These are phyloP conservation scores for Amanita brunnescens DNA, from an alignment of 768 basidiomycete species.

Conservation along the genomic window DNA sequence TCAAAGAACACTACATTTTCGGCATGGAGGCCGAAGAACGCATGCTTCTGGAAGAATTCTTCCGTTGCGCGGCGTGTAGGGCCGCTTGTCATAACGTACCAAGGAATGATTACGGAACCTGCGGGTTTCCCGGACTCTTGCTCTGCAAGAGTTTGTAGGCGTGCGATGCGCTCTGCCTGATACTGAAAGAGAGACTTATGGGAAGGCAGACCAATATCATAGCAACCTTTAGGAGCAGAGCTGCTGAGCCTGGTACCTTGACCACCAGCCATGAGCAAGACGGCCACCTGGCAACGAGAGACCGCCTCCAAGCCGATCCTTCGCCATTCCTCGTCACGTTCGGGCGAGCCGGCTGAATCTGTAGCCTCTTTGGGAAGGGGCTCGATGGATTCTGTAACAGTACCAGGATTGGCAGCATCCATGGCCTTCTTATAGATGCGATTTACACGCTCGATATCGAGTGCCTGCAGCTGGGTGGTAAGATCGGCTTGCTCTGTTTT, in stretches of 20 bases:
- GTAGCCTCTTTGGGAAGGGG: slow-evolving; percentile 76
- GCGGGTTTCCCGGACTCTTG: slow-evolving; percentile 38
- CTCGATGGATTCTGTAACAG: slow-evolving; percentile 47
- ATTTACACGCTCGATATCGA: slow-evolving; percentile 91
- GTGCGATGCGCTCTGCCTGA: slow-evolving; percentile 92
- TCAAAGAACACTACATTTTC: slow-evolving; percentile 90
- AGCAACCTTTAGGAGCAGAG: slow-evolving; percentile 92
- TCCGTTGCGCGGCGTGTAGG: slow-evolving; percentile 87
- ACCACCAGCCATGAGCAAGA: slow-evolving; percentile 95
- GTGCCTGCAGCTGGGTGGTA: slow-evolving; percentile 59
- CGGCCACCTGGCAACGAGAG: slow-evolving; percentile 78
- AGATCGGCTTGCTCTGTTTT: slow-evolving; percentile 56
- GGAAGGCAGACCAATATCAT: slow-evolving; percentile 91
- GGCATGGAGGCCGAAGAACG: slow-evolving; percentile 73
- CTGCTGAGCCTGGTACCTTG: slow-evolving; percentile 95
- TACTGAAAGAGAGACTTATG: slow-evolving; percentile 93
- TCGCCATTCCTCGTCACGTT: slow-evolving; percentile 68
- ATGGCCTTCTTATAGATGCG: slow-evolving; percentile 76
- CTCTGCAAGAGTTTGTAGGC: slow-evolving; percentile 73
- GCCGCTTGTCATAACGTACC: slow-evolving; percentile 99
- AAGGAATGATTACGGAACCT: slow-evolving; percentile 71
- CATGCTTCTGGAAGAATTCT: slow-evolving; percentile 68
- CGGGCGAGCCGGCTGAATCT: slow-evolving; percentile 48
- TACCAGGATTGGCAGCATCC: slow-evolving; percentile 36
- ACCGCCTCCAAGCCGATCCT: slow-evolving; percentile 73